Percentiles rank a stretch among this genome's conserved stretches.
Evolutionary conservation across 805 yeast genomes (phyloP).

Genomic region (Yamadazyma philogaea): DNA sequence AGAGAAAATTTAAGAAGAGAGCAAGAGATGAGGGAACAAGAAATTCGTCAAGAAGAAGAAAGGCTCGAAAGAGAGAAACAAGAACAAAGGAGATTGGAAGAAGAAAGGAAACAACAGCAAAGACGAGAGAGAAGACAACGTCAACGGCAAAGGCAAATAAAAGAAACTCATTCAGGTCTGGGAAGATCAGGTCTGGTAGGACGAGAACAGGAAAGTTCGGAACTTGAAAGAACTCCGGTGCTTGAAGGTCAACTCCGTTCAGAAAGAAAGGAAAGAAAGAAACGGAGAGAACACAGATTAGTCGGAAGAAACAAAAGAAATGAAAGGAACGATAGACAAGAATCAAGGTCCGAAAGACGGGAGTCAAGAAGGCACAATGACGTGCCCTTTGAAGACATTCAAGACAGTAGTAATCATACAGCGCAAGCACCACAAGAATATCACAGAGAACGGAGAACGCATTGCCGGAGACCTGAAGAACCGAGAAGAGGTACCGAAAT

Average conservation of each 20-base stretch:
- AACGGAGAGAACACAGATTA: background rate
- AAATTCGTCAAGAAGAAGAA: background rate
- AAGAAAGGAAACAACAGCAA: background rate
- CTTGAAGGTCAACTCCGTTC: background rate
- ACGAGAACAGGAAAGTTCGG: background rate
- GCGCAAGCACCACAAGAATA: background rate
- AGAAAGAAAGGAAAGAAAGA: conserved; percentile 1
- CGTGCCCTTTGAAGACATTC: background rate
- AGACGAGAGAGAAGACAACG: conserved; percentile 1
- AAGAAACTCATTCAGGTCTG: too few species aligned
- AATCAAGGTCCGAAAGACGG: conserved; percentile 2
- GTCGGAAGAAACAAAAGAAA: conserved; percentile 1
- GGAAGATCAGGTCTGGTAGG: too few species aligned
- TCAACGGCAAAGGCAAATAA: conserved; percentile 1
- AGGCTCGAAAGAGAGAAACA: background rate
- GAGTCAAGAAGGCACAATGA: conserved; percentile 7
- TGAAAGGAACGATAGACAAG: conserved; percentile 3
- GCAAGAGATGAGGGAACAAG: background rate
- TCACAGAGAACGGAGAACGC: conserved; percentile 4
- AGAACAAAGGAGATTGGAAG: conserved; percentile 1
- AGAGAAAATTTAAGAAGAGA: background rate
- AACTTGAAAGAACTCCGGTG: background rate
- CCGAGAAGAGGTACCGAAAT: background rate
- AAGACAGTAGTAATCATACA: background rate
- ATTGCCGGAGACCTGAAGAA: conserved; percentile 1